Percentiles rank a stretch among this genome's conserved stretches.
Conservation (phyloP, 345 rosid genomes). For the Pistacia vera region DNA sequence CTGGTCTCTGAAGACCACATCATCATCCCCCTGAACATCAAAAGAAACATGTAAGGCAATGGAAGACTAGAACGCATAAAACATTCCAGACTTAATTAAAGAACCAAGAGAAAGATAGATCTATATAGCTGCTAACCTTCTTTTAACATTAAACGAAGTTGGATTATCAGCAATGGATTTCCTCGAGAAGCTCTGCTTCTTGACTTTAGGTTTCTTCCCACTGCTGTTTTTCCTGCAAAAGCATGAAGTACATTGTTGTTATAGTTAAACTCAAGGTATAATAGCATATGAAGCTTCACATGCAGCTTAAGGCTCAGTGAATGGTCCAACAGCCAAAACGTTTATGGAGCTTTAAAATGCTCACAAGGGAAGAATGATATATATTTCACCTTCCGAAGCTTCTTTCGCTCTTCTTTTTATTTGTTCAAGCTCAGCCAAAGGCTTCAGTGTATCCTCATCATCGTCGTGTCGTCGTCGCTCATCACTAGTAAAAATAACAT, state of each 20-base stretch:
- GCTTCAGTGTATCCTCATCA: constrained; percentile 82
- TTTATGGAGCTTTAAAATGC: not conserved
- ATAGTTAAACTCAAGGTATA: no score
- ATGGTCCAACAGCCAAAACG: not conserved
- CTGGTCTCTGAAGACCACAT: constrained; percentile 97
- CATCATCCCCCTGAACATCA: constrained; percentile 87
- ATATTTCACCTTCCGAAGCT: constrained; percentile 64
- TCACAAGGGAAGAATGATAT: constrained; percentile 1
- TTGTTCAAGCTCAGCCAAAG: constrained; percentile 92
- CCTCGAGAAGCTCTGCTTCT: constrained; percentile 94
- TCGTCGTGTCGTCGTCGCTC: constrained; percentile 62
- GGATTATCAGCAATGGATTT: constrained; percentile 80
- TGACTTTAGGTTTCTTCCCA: constrained; percentile 79
- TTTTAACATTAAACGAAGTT: constrained; percentile 75
- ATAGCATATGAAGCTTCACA: no score
- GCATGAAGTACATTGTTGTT: not conserved
- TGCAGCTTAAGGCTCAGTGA: not conserved
- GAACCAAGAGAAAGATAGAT: not conserved
- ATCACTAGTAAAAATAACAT: constrained; percentile 28
- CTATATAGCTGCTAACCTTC: constrained; percentile 52
- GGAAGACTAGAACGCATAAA: not conserved
- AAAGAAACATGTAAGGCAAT: not conserved
- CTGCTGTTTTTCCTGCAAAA: constrained; percentile 63
- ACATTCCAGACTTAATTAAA: not conserved
- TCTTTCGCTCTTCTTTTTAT: constrained; percentile 94